Evolutionary conservation across 2,329 filamentous ascomycete genomes (phyloP), one percentile per base, ranked within the genome.

Genomic region (Pseudogymnoascus sp.): DNA sequence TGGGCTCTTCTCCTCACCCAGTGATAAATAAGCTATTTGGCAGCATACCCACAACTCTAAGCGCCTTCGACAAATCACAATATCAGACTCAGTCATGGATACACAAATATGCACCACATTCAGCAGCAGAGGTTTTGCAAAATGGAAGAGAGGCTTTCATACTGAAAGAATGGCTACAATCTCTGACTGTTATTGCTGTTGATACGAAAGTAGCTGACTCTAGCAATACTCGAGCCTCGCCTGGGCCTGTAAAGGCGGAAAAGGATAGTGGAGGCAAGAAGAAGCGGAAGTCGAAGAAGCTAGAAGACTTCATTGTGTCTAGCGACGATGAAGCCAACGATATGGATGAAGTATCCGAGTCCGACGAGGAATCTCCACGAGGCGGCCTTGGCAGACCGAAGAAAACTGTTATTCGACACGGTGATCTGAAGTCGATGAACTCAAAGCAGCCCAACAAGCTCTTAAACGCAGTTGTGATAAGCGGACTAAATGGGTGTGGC

Each of bases 401-500:
- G 72, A 84, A 80, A 69, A 84, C 83, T 9, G 80, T 88, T 1
- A 73, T 88, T 40, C 79, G 80, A 63, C 77, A 73, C 65, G 77
- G 74, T 5, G 72, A 76, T 60, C 65, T 71, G 9, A 67, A 69
- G 2, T 66, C 69, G 43, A 78, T 74, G 61, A 71, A 71, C 21
- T 68, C 72, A 25, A 83, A 79, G 63, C 78, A 80, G 6, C 70
- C 74, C 11, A 71, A 74, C 7, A 84, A 83, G 58, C 72, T 88
- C 33, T 81, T 82, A 60, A 97, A 97, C 74, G 84, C 88, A 0
- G 84, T 97, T n/a, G 78, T 99, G 6, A 80, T 99, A 33, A 97
- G 91, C 70, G 95, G 95, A 0, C 91, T 93, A 2, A 82, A 90
- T 67, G 95, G 95, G 0, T 93, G 89, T 72, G 96, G 95, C 2